These are phyloP conservation scores for Vanderwaltozyma tropicalis DNA, from an alignment of 805 yeast species.

Conservation along the genomic window DNA sequence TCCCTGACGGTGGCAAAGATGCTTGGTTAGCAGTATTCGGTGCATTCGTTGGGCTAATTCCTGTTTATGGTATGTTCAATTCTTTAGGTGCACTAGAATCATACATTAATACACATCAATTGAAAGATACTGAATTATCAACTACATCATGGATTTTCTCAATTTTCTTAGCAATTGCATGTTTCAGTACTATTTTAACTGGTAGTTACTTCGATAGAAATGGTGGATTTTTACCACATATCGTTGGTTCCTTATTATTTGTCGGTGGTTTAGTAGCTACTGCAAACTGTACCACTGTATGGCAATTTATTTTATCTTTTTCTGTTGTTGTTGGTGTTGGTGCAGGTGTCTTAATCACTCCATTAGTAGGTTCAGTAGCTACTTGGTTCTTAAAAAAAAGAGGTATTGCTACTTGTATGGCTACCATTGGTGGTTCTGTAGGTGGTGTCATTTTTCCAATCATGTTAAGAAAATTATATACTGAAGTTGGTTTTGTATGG, in stretches of 20 bases:
- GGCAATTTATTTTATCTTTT: constrained; percentile 54
- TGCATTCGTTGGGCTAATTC: constrained; percentile 46
- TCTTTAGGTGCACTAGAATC: constrained; percentile 60
- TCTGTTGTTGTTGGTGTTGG: constrained; percentile 50
- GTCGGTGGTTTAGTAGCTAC: constrained; percentile 47
- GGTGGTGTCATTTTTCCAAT: constrained; percentile 50
- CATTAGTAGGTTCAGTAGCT: constrained; percentile 49
- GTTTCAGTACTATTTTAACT: constrained; percentile 41
- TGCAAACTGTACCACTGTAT: constrained; percentile 42
- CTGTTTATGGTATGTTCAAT: constrained; percentile 50
- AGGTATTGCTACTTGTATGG: constrained; percentile 44
- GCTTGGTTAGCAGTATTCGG: constrained; percentile 55
- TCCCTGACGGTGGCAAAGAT: constrained; percentile 46
- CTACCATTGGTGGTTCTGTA: constrained; percentile 45
- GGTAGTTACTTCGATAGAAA: constrained; percentile 55
- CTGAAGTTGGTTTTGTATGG: constrained; percentile 47
- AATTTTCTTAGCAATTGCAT: constrained; percentile 42
- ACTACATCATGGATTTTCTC: constrained; percentile 62
- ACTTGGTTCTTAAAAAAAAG: constrained; percentile 57
- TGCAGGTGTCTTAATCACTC: constrained; percentile 49
- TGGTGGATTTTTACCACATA: constrained; percentile 41
- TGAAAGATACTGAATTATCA: constrained; percentile 38
- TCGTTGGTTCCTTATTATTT: constrained; percentile 36
- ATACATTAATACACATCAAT: constrained; percentile 45
- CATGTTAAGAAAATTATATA: constrained; percentile 40